A percentile compares a stretch with the other conserved stretches of the same genome.
phyloP scores from a whole-genome alignment of 768 basidiomycete genomes.

The Termitomyces sp. region DNA sequence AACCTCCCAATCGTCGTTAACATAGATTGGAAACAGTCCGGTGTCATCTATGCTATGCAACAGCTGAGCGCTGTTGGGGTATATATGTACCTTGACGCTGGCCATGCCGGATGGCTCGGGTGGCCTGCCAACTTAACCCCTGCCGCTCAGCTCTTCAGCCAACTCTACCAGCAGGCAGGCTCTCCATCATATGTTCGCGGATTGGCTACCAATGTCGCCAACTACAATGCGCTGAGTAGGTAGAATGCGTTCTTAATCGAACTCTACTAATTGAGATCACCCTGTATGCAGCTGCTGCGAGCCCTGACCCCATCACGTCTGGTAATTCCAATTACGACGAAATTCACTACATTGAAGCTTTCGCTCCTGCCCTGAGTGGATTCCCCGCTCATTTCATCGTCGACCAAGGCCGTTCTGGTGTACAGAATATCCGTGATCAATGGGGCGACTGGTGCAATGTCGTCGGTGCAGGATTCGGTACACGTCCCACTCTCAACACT shows the following conservation, averaged over 20 bases:
- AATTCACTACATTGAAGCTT: slow-evolving; percentile 50
- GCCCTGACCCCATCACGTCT: slow-evolving; percentile 56
- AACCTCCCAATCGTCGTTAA: neutral
- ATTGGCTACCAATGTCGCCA: slow-evolving; percentile 52
- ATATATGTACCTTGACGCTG: slow-evolving; percentile 58
- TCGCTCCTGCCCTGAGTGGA: slow-evolving; percentile 41
- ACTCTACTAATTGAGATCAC: slow-evolving; percentile 14
- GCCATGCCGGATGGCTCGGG: slow-evolving; percentile 62
- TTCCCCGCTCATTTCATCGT: slow-evolving; percentile 62
- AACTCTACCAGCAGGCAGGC: slow-evolving; percentile 44
- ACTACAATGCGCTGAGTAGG: slow-evolving; percentile 37
- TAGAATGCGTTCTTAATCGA: neutral
- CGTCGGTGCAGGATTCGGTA: slow-evolving; percentile 57
- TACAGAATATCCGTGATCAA: slow-evolving; percentile 50
- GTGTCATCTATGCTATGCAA: slow-evolving; percentile 51
- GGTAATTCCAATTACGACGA: slow-evolving; percentile 59
- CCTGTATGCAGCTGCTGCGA: slow-evolving; percentile 32
- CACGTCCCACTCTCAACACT: slow-evolving; percentile 50
- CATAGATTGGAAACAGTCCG: slow-evolving; percentile 21
- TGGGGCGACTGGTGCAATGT: slow-evolving; percentile 74
- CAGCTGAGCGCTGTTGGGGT: slow-evolving; percentile 50
- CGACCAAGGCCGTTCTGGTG: slow-evolving; percentile 61
- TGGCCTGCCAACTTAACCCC: slow-evolving; percentile 61
- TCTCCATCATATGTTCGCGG: slow-evolving; percentile 51
- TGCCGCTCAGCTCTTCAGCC: slow-evolving; percentile 48